Evolutionary conservation across 2,329 filamentous ascomycete species (phyloP), one percentile per base, ranked within the genome.

Genomic region (Penicillium janthinellum): DNA sequence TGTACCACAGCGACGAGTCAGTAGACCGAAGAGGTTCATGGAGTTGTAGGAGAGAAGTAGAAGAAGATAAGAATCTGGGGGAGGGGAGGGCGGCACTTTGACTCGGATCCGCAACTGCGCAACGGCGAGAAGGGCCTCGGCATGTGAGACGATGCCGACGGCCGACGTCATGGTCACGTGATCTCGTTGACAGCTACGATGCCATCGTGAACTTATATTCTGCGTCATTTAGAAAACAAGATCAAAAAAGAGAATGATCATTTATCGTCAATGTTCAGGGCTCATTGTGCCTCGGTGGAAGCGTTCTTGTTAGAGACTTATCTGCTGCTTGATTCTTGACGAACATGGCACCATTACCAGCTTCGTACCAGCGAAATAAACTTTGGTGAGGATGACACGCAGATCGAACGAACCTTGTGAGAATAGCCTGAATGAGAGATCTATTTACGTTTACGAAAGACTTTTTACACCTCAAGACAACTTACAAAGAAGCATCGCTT

Each of bases 101-200:
- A 58, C 60, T 70, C 68, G 68, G 69, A 63, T 62, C 61, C 63
- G 62, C 60, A 56, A 54, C 22, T 53, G 54, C 53, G 61, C 60
- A 56, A 54, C 22, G 52, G 54, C 53, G 61, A 70, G 4, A 69
- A 71, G 68, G 71, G 68, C 75, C 75, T 76, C 73, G 75, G 75
- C 74, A 77, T 77, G 75, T 76, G 74, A 75, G 72, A 65, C 51
- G 42, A 58, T 51, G 59, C 64, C 68, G 66, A 64, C 65, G 64
- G 54, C 64, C 67, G 68, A 74, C 68, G 71, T 71, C 67, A 75
- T 72, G 65, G 64, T 71, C 73, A 76, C 73, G 73, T 75, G 71
- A 52, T 25, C 14, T 39, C 7, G 25, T 8, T 31, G 7, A 31
- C 25, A 28, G 25, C 25, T 28, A 28, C 25, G 25, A 28, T 28